These are phyloP conservation scores for Beauveria caledonica DNA, from an alignment of 2,329 filamentous ascomycete species.

Conservation along the genomic window DNA sequence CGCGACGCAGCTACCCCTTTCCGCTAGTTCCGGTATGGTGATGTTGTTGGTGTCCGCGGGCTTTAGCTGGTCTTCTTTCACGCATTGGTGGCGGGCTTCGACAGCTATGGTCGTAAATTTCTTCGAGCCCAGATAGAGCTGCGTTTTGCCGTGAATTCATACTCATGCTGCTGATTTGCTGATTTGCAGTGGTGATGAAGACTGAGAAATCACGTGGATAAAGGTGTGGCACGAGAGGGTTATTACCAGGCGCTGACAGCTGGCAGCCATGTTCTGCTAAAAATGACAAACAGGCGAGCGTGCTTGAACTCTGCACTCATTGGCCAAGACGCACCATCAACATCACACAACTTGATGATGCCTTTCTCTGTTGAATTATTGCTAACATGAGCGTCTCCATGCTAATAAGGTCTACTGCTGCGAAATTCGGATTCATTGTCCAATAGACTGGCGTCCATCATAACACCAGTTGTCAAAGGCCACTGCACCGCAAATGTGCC, in stretches of 20 bases:
- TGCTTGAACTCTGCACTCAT: not conserved
- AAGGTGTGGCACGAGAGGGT: not conserved
- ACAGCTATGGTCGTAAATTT: not conserved
- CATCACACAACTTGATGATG: no score
- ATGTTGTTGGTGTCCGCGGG: not conserved
- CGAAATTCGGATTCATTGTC: not conserved
- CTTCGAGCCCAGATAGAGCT: not conserved
- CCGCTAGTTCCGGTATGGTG: not conserved
- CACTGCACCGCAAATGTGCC: not conserved
- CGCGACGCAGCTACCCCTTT: not conserved
- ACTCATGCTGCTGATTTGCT: not conserved
- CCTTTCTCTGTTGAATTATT: not conserved
- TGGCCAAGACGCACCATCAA: not conserved
- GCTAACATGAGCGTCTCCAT: no score
- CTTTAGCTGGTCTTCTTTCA: not conserved
- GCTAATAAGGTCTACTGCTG: no score
- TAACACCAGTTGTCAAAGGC: no score
- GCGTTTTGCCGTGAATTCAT: not conserved
- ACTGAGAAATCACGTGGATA: not conserved
- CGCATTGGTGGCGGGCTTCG: not conserved
- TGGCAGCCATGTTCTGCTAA: not conserved
- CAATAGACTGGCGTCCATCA: no score
- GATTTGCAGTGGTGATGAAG: not conserved
- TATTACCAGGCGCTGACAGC: not conserved
- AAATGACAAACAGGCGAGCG: not conserved